These are phyloP conservation scores for Lobosporangium transversale DNA, from an alignment of 192 early-diverging fungal genomes.

Conservation along the genomic window DNA sequence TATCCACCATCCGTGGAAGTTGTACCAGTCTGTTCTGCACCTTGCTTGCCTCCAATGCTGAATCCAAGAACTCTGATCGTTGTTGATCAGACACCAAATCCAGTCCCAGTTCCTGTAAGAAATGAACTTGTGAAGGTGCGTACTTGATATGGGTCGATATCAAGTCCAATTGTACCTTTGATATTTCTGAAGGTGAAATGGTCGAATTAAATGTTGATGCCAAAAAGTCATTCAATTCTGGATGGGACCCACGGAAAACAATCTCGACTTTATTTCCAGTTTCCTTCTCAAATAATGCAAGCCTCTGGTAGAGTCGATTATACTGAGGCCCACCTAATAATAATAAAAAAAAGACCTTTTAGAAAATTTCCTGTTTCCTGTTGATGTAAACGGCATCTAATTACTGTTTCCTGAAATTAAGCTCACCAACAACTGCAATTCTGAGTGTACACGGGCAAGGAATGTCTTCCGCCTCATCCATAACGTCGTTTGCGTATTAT, in stretches of 20 bases:
- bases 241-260: conserved; percentile 29
- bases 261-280: conserved; percentile 30
- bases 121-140: conserved; percentile 37
- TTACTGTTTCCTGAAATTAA: no score
- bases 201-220: conserved; percentile 8
- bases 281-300: conserved; percentile 19
- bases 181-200: neutral
- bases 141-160: conserved; percentile 42
- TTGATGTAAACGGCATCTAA: no score
- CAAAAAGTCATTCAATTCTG: conserved; percentile 28
- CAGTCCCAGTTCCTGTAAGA: conserved; percentile 21
- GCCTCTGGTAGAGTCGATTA: conserved; percentile 27
- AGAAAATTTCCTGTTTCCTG: no score
- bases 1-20: conserved; percentile 44
- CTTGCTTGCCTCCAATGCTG: conserved; percentile 30
- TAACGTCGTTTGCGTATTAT: no score
- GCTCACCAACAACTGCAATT: conserved; percentile 37
- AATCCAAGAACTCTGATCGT: conserved; percentile 10
- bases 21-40: conserved; percentile 29
- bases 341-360: no score
- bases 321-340: conserved; percentile 41
- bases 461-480: no score
- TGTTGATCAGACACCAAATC: conserved; percentile 5
- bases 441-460: conserved; percentile 24
- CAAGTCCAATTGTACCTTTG: conserved; percentile 14